Evolutionary conservation across 108 stramenopile species (phyloP).

Genomic region (Aurantiochytrium sp.): DNA sequence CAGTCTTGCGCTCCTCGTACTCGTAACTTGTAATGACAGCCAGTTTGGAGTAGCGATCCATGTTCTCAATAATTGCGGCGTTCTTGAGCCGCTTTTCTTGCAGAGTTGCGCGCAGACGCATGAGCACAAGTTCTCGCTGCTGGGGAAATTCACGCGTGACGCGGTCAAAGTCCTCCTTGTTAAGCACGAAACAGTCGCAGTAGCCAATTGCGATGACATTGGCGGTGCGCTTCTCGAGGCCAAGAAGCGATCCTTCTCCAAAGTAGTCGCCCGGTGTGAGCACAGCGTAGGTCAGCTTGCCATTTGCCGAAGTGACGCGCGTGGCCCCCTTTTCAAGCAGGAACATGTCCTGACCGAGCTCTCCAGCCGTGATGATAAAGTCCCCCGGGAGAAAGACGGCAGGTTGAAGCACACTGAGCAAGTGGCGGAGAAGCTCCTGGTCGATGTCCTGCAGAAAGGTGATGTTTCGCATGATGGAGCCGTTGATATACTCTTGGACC

Average conservation of each 20-base stretch:
- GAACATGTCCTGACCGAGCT: slow-evolving; percentile 37
- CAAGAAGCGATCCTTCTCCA: slow-evolving; percentile 46
- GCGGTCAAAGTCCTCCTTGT: slow-evolving; percentile 41
- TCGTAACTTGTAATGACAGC: neutral
- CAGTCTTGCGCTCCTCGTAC: slow-evolving; percentile 6
- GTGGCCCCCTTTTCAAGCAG: slow-evolving; percentile 44
- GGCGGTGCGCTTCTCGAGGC: slow-evolving; percentile 26
- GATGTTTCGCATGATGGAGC: slow-evolving; percentile 19
- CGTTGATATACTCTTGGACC: slow-evolving; percentile 37
- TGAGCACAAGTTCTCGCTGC: neutral
- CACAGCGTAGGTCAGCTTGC: slow-evolving; percentile 23
- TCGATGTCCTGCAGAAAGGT: slow-evolving; percentile 43
- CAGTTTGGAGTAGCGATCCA: slow-evolving; percentile 26
- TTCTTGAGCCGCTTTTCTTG: slow-evolving; percentile 19
- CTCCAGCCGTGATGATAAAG: slow-evolving; percentile 38
- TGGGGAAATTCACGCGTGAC: neutral
- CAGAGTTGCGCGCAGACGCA: neutral
- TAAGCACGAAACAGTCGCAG: slow-evolving; percentile 45
- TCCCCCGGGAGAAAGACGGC: slow-evolving; percentile 44
- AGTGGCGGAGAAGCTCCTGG: slow-evolving; percentile 32
- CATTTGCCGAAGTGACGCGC: slow-evolving; percentile 19
- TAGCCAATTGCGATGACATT: slow-evolving; percentile 40
- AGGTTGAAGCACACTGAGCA: slow-evolving; percentile 31
- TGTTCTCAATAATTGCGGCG: slow-evolving; percentile 24
- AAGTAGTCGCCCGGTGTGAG: slow-evolving; percentile 45